A percentile compares a stretch with the other conserved stretches of the same genome.
Conservation (phyloP, 768 basidiomycete species). For the Lentinula detonsa region DNA sequence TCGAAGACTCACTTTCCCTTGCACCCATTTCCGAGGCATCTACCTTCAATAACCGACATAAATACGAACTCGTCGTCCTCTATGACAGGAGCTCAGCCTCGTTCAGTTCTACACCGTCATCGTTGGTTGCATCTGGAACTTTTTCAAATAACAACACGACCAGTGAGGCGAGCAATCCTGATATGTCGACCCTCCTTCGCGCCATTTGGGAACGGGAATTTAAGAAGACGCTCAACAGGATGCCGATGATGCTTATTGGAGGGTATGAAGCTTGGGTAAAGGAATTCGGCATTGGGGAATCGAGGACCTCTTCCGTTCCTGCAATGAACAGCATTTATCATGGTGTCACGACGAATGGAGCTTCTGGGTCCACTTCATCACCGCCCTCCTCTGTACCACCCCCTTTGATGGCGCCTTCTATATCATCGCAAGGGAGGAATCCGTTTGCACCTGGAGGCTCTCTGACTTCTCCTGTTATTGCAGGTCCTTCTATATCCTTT, state of each 20-base stretch:
- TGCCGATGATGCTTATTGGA: constrained; percentile 80
- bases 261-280: constrained; percentile 79
- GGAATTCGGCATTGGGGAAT: constrained; percentile 39
- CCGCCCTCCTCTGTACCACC: constrained; percentile 10
- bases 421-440: constrained; percentile 7
- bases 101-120: constrained; percentile 38
- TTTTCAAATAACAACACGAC: not conserved
- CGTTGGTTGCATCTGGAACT: not conserved
- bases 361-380: too few species aligned
- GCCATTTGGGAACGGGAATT: constrained; percentile 74
- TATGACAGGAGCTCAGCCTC: constrained; percentile 67
- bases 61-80: constrained; percentile 83
- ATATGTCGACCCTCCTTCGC: constrained; percentile 38
- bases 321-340: not conserved
- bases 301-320: constrained; percentile 7
- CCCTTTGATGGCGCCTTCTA: constrained; percentile 10
- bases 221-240: constrained; percentile 60
- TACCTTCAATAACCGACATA: constrained; percentile 80
- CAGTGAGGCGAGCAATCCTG: not conserved
- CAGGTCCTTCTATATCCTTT: not conserved
- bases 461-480: constrained; percentile 5
- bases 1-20: constrained; percentile 72
- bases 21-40: constrained; percentile 64
- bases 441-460: constrained; percentile 6
- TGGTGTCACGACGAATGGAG: not conserved